phyloP scores from a whole-genome alignment of 2,329 filamentous ascomycete species.

The Botrytis porri region DNA sequence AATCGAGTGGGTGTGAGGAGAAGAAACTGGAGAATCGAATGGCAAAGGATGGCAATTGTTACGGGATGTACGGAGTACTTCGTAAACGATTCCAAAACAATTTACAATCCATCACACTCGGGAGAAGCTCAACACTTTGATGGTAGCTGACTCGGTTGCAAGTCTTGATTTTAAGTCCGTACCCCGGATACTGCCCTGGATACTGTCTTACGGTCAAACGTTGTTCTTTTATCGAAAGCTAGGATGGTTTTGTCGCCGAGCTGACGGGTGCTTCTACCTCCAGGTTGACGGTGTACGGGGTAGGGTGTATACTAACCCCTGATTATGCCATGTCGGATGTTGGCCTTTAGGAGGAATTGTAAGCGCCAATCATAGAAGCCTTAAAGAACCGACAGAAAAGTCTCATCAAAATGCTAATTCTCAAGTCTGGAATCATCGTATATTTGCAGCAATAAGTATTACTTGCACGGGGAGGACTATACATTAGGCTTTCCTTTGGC shows the following conservation, averaged over 20 bases:
- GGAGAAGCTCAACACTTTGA: not conserved
- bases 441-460: not conserved
- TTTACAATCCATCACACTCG: not conserved
- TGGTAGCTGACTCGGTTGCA: not conserved
- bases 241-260: not conserved
- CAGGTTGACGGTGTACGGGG: not conserved
- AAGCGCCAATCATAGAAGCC: not conserved
- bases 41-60: not conserved
- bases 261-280: not conserved
- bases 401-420: not conserved
- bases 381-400: not conserved
- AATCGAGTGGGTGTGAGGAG: not conserved
- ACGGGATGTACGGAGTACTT: not conserved
- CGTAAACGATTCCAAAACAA: not conserved
- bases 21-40: constrained; percentile 4
- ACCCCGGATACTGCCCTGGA: not conserved
- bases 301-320: not conserved
- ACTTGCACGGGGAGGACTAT: not conserved
- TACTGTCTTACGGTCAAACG: not conserved
- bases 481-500: not conserved
- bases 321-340: not conserved
- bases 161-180: not conserved
- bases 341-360: not conserved
- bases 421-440: not conserved
- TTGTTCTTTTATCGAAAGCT: not conserved